Evolutionary conservation across 768 basidiomycete species (phyloP).

Genomic region (Mycena floridula): DNA sequence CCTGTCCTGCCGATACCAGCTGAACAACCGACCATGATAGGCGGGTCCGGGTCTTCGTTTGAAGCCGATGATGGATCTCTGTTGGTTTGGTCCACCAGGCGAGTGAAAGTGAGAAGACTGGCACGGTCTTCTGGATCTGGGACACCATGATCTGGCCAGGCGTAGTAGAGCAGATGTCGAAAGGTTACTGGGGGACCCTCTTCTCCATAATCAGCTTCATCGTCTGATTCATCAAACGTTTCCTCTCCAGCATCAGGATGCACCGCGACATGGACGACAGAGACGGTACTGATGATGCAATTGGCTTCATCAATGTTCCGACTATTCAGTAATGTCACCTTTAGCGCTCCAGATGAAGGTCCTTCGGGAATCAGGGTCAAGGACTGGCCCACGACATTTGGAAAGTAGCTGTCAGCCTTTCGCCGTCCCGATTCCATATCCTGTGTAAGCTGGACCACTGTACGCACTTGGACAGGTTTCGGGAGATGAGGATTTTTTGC

Average conservation of each 20-base stretch:
- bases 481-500: conserved; percentile 25
- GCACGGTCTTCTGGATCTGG: conserved; percentile 53
- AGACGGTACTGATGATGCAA: conserved; percentile 57
- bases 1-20: conserved; percentile 88
- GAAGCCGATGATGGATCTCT: conserved; percentile 32
- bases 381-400: conserved; percentile 48
- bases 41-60: conserved; percentile 52
- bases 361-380: conserved; percentile 37
- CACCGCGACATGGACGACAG: conserved; percentile 34
- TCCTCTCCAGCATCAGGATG: conserved; percentile 3
- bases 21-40: conserved; percentile 78
- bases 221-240: conserved; percentile 5
- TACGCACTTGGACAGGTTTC: conserved; percentile 42
- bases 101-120: conserved; percentile 56
- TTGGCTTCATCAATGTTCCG: conserved; percentile 46
- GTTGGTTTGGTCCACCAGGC: conserved; percentile 60
- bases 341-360: conserved; percentile 34
- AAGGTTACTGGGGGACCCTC: conserved; percentile 34
- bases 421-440: conserved; percentile 60
- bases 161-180: conserved; percentile 64
- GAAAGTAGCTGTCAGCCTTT: conserved; percentile 80
- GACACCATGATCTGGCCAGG: conserved; percentile 87
- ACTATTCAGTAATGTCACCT: conserved; percentile 50
- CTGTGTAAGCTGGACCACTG: conserved; percentile 78
- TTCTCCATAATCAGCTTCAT: conserved; percentile 3